These are phyloP conservation scores for Chrysoporthe cubensis DNA, from an alignment of 2,329 filamentous ascomycete species.

Conservation along the genomic window DNA sequence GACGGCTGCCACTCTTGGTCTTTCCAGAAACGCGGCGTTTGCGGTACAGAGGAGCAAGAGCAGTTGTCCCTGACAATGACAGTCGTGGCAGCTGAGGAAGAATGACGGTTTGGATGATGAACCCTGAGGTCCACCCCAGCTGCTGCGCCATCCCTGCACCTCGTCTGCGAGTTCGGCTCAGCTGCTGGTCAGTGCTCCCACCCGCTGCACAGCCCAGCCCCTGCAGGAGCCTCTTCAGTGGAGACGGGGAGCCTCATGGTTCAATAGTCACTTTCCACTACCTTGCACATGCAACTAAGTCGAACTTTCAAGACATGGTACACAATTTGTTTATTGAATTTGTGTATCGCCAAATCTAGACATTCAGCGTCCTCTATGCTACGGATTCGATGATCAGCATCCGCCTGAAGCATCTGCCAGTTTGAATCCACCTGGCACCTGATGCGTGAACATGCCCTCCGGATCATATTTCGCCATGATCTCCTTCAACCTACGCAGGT, in stretches of 20 bases:
- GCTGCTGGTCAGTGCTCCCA: conserved; percentile 10
- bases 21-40: neutral
- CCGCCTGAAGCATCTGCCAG: conserved; percentile 2
- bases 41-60: neutral
- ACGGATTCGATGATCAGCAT: neutral
- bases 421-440: conserved; percentile 23
- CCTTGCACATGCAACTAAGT: too few relatives aligned
- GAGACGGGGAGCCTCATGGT: neutral
- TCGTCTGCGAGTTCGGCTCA: neutral
- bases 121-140: conserved; percentile 1
- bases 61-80: neutral
- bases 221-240: conserved; percentile 25
- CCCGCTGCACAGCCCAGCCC: neutral
- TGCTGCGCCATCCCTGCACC: neutral
- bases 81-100: neutral
- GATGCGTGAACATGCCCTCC: conserved; percentile 14
- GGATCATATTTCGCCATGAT: conserved; percentile 26
- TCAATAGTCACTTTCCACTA: neutral
- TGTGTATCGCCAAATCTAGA: neutral
- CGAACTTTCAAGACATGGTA: neutral
- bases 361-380: neutral
- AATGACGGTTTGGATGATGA: neutral
- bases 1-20: neutral
- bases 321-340: neutral
- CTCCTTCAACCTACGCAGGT: conserved; percentile 17